These are phyloP conservation scores for Linnemannia hyalina DNA, from an alignment of 192 early-diverging fungal genomes.

Conservation along the genomic window DNA sequence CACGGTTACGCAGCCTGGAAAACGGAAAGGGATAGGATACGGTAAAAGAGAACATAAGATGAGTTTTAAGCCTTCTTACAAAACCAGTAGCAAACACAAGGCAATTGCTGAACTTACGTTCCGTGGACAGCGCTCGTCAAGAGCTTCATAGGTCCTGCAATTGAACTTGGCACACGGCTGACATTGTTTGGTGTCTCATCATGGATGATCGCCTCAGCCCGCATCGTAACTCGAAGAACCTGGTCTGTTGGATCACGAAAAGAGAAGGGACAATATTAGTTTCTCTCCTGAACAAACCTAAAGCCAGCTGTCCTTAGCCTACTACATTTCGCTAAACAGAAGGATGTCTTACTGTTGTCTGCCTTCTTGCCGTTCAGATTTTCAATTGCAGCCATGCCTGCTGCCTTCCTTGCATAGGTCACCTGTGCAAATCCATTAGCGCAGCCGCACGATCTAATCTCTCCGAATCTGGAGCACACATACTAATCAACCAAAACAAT, in stretches of 20 bases:
- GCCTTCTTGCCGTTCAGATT: conserved; percentile 62
- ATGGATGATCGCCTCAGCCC: conserved; percentile 40
- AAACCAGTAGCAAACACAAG: background rate
- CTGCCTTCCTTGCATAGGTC: conserved; percentile 58
- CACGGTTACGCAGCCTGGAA: conserved; percentile 39
- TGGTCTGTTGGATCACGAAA: conserved; percentile 18
- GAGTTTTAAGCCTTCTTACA: background rate
- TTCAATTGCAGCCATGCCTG: conserved; percentile 60
- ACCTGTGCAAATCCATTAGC: conserved; percentile 63
- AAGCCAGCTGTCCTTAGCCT: background rate
- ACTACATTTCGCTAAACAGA: background rate
- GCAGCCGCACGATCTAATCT: conserved; percentile 56
- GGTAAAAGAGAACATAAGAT: background rate
- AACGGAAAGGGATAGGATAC: background rate
- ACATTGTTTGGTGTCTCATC: background rate
- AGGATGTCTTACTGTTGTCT: conserved; percentile 56
- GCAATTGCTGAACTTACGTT: conserved; percentile 36
- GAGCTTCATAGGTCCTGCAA: conserved; percentile 53
- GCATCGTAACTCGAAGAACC: conserved; percentile 40
- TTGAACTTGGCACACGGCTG: conserved; percentile 17
- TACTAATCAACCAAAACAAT: conserved; percentile 21
- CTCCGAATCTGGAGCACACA: conserved; percentile 53
- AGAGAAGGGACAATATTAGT: background rate
- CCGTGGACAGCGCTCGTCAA: conserved; percentile 44
- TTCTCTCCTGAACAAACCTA: background rate